Evolutionary conservation across 306 rosid species (phyloP).

Genomic region (Vachellia collinsii): DNA sequence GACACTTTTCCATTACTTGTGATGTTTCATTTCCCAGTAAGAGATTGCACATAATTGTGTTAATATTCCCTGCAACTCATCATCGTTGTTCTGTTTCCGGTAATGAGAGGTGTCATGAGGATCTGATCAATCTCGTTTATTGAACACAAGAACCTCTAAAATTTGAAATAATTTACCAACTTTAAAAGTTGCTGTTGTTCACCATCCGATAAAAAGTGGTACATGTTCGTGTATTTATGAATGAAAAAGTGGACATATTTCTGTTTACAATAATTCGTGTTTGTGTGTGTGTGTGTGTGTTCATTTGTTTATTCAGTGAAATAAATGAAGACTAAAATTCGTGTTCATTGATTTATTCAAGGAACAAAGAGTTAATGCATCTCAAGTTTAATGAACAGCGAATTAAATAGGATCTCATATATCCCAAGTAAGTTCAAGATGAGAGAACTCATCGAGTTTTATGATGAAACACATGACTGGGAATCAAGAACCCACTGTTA

Average conservation of each 20-base stretch:
- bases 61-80: not conserved
- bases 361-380: not conserved
- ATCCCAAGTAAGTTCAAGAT: not conserved
- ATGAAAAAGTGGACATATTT: not conserved
- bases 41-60: not conserved
- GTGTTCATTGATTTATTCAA: not conserved
- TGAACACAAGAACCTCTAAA: not conserved
- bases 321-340: not conserved
- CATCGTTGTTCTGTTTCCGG: not conserved
- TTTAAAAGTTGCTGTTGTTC: not conserved
- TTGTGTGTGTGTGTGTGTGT: not conserved
- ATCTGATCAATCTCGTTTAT: not conserved
- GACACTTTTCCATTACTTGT: not conserved
- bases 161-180: not conserved
- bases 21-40: not conserved
- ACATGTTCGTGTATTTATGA: not conserved
- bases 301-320: not conserved
- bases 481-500: conserved; percentile 7
- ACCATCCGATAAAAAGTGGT: not conserved
- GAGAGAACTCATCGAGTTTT: not conserved
- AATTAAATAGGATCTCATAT: not conserved
- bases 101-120: not conserved
- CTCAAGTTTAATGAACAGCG: not conserved
- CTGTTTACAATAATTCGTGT: not conserved
- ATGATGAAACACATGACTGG: conserved; percentile 1